phyloP scores from a whole-genome alignment of 768 basidiomycete species.

The Tephrocybe sp. region DNA sequence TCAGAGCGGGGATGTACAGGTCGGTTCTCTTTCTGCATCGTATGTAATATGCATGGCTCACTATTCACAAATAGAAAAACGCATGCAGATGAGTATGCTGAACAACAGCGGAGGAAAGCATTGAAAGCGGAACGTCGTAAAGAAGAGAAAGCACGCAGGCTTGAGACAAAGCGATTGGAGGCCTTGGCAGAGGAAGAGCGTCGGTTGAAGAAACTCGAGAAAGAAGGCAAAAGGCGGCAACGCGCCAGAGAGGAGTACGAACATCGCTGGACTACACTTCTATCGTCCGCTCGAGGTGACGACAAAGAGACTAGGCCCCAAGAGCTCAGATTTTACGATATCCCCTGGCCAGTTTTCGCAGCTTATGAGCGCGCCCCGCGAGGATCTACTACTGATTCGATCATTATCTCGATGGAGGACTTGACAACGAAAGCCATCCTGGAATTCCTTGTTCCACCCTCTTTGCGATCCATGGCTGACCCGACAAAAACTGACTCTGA shows the following conservation, averaged over 20 bases:
- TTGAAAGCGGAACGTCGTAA: slow-evolving; percentile 50
- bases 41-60: too few relatives aligned
- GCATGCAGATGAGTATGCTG: slow-evolving; percentile 64
- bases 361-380: slow-evolving; percentile 28
- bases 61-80: too few relatives aligned
- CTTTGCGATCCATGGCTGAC: slow-evolving; percentile 9
- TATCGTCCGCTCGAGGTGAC: slow-evolving; percentile 30
- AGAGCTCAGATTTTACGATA: slow-evolving; percentile 48
- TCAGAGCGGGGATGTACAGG: slow-evolving; percentile 85
- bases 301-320: slow-evolving; percentile 14
- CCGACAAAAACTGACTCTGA: slow-evolving; percentile 19
- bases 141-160: slow-evolving; percentile 50
- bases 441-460: slow-evolving; percentile 49
- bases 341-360: slow-evolving; percentile 70
- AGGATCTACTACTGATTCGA: slow-evolving; percentile 10
- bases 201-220: slow-evolving; percentile 44
- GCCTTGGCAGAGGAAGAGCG: slow-evolving; percentile 52
- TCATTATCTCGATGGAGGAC: slow-evolving; percentile 38
- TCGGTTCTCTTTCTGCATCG: slow-evolving; percentile 8
- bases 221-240: slow-evolving; percentile 39
- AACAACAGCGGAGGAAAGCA: slow-evolving; percentile 55
- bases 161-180: slow-evolving; percentile 51
- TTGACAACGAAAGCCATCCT: slow-evolving; percentile 55
- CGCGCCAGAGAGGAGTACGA: slow-evolving; percentile 56
- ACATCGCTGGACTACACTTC: slow-evolving; percentile 50